Conservation (phyloP, 108 stramenopile species). For the Nitzschia palea region DNA sequence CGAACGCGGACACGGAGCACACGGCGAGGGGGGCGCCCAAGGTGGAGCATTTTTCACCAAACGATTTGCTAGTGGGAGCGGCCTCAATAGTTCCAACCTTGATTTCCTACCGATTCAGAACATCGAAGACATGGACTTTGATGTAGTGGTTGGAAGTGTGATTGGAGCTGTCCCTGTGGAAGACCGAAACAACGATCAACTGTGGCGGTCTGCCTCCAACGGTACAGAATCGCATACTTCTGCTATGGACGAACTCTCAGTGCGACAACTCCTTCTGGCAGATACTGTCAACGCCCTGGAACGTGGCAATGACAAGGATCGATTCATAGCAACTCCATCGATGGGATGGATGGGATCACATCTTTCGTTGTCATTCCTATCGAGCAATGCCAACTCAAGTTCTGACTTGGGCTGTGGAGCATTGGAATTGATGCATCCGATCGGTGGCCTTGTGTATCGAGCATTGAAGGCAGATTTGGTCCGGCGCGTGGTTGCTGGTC, state of each 20-base stretch:
- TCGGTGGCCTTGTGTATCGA: slow-evolving; percentile 79
- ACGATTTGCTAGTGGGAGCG: slow-evolving; percentile 71
- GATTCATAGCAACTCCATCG: slow-evolving; percentile 61
- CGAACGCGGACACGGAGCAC: slow-evolving; percentile 82
- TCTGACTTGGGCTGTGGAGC: slow-evolving; percentile 84
- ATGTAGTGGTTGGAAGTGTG: slow-evolving; percentile 58
- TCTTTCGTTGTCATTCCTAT: slow-evolving; percentile 70
- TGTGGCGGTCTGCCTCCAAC: slow-evolving; percentile 83
- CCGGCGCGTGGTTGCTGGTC: slow-evolving; percentile 59
- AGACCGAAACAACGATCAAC: slow-evolving; percentile 82
- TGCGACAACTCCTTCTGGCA: slow-evolving; percentile 70
- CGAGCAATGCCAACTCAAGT: slow-evolving; percentile 77
- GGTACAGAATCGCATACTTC: slow-evolving; percentile 88
- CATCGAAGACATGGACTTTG: slow-evolving; percentile 67
- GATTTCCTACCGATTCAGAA: slow-evolving; percentile 84
- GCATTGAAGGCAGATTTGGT: slow-evolving; percentile 68
- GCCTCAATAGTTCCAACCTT: slow-evolving; percentile 77
- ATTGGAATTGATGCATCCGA: slow-evolving; percentile 77
- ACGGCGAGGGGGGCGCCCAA: slow-evolving; percentile 77
- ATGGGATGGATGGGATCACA: slow-evolving; percentile 85
- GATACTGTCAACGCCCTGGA: slow-evolving; percentile 76
- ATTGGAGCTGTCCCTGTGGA: slow-evolving; percentile 68
- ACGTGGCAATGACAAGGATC: slow-evolving; percentile 57
- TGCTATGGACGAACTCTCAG: slow-evolving; percentile 72
- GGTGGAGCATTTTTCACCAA: slow-evolving; percentile 70